These are phyloP conservation scores for Filosporella fistucella DNA, from an alignment of 495 filamentous ascomycete species.

Conservation along the genomic window DNA sequence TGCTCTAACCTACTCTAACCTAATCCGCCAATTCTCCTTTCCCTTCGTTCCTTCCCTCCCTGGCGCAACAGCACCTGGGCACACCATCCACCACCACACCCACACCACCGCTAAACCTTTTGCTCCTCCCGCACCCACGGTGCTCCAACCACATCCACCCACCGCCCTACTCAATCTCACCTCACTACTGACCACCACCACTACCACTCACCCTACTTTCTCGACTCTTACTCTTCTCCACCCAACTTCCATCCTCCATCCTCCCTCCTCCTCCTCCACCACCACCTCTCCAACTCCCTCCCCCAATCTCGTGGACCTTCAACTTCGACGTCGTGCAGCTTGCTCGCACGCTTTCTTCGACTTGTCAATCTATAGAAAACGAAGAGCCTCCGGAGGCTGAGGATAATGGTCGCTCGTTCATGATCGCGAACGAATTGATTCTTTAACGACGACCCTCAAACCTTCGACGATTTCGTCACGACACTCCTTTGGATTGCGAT, in stretches of 20 bases:
- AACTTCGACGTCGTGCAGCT: slow-evolving; percentile 18
- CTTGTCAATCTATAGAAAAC: background rate
- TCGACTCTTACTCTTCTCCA: background rate
- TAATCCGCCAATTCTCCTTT: too few species aligned
- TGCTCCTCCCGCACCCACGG: too few species aligned
- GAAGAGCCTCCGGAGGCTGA: slow-evolving; percentile 26
- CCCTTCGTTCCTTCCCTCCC: too few species aligned
- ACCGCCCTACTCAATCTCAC: background rate
- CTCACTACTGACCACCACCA: background rate
- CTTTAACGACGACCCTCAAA: slow-evolving; percentile 11
- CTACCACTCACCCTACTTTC: background rate
- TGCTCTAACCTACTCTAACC: too few species aligned
- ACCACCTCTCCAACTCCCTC: slow-evolving; percentile 5
- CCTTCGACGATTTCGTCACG: slow-evolving; percentile 35
- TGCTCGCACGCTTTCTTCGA: slow-evolving; percentile 18
- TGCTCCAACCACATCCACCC: too few species aligned
- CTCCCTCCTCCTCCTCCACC: slow-evolving; percentile 7
- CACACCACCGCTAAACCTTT: too few species aligned
- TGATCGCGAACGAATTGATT: slow-evolving; percentile 18
- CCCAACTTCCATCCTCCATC: slow-evolving; percentile 6
- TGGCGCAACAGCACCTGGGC: too few species aligned
- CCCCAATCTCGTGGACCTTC: slow-evolving; percentile 2
- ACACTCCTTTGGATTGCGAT: slow-evolving; percentile 36
- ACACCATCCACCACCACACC: too few species aligned
- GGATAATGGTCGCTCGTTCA: slow-evolving; percentile 25